These are phyloP conservation scores for Calvatia gigantea DNA, from an alignment of 768 basidiomycete species.

Conservation along the genomic window DNA sequence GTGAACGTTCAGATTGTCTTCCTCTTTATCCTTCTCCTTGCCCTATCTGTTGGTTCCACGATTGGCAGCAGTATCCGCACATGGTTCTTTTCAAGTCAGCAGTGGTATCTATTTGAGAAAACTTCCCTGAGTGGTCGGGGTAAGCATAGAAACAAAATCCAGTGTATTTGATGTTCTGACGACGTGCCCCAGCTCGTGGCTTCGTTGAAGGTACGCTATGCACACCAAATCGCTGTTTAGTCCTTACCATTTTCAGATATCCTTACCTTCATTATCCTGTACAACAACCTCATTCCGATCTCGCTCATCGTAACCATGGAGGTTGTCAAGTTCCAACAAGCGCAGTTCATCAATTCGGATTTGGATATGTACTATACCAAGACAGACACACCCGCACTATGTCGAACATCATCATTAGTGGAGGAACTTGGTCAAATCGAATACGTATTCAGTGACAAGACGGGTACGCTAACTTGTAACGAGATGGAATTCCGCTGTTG, in stretches of 20 bases:
- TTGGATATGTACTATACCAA: constrained; percentile 97
- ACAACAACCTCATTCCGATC: constrained; percentile 99
- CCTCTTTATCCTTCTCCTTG: constrained; percentile 83
- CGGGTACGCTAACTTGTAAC: constrained; percentile 93
- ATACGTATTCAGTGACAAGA: constrained; percentile 94
- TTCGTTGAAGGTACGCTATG: constrained; percentile 72
- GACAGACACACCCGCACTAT: constrained; percentile 95
- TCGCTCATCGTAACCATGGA: constrained; percentile 99
- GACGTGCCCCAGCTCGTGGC: constrained; percentile 48
- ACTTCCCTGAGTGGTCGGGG: constrained; percentile 61
- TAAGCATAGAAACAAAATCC: constrained; percentile 27
- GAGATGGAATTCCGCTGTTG: constrained; percentile 98
- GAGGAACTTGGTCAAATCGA: constrained; percentile 99
- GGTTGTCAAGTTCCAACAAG: constrained; percentile 98
- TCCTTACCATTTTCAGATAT: constrained; percentile 58
- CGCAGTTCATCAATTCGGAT: constrained; percentile 94
- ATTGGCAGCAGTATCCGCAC: constrained; percentile 89
- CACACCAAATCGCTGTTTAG: not conserved
- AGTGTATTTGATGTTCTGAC: constrained; percentile 2
- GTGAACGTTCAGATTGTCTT: constrained; percentile 97
- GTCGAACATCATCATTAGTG: constrained; percentile 96
- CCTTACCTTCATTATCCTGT: constrained; percentile 96
- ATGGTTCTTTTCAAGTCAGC: constrained; percentile 82
- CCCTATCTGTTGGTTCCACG: constrained; percentile 86
- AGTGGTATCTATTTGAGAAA: constrained; percentile 86